A percentile compares a stretch with the other conserved stretches of the same genome.
Conservation (phyloP, 495 filamentous ascomycete genomes). For the Xylona heveae region DNA sequence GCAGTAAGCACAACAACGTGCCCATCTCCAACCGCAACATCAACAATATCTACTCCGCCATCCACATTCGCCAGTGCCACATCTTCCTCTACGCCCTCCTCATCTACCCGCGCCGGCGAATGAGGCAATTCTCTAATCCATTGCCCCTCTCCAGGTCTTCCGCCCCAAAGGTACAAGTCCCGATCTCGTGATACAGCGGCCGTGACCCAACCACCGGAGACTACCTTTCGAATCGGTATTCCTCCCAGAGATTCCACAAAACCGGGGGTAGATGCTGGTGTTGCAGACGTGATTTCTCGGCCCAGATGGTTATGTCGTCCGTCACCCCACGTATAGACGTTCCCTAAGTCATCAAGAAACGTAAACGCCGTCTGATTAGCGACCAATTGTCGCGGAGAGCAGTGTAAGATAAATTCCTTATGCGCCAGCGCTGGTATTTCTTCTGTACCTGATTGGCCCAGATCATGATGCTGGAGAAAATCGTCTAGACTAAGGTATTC, state of each 20-base stretch:
- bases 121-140: slow-evolving; percentile 11
- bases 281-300: slow-evolving; percentile 6
- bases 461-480: too few species aligned
- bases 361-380: slow-evolving; percentile 30
- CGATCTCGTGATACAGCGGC: slow-evolving; percentile 32
- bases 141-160: slow-evolving; percentile 1
- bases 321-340: slow-evolving; percentile 40
- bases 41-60: slow-evolving; percentile 23
- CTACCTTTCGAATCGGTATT: slow-evolving; percentile 31
- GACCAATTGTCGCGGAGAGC: slow-evolving; percentile 27
- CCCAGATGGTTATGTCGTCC: slow-evolving; percentile 19
- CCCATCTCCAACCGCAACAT: slow-evolving; percentile 33
- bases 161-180: slow-evolving; percentile 47
- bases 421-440: too few species aligned
- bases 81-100: slow-evolving; percentile 8
- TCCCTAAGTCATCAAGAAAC: slow-evolving; percentile 22
- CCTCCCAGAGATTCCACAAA: slow-evolving; percentile 25
- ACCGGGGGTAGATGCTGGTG: slow-evolving; percentile 20
- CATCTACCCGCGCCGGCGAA: slow-evolving; percentile 14
- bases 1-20: slow-evolving; percentile 33
- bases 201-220: slow-evolving; percentile 28
- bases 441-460: too few species aligned
- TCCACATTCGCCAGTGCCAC: slow-evolving; percentile 19
- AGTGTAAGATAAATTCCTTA: too few species aligned
- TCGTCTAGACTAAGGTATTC: too few species aligned